Evolutionary conservation across 257 asterid species (phyloP), one percentile per base, ranked within the genome.

Genomic region (Rubia yunnanensis): DNA sequence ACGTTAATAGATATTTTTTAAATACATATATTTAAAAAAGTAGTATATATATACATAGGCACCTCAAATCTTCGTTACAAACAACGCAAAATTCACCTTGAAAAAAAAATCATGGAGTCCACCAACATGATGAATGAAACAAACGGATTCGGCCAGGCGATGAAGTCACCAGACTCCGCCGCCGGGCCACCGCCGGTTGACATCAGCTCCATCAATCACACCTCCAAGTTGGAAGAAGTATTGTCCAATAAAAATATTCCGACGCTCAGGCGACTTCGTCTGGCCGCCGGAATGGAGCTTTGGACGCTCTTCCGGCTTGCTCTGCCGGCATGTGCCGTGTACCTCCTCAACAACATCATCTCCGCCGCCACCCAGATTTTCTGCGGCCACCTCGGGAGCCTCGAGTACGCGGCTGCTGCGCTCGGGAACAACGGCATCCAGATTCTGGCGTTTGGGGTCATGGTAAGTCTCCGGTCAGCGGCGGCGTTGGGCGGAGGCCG

Each of bases 341-440:
- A 75, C 69, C 73, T 75, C 63, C 78, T 79, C 28, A 79, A 75
- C 67, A 75, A 66, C 61, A 49, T 76, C 8, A 69, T 64, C 18
- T 75, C 80, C 10, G 53, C 72, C 64, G 72, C 83, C 8, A 75
- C 83, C 1, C 83, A 72, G 64, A 66, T 79, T 17, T 78, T 72
- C 49, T 78, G 80, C 62, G 83, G 83, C 17, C 83, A 78, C 62
- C 80, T 78, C 2, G 80, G 83, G 2, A 78, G 72, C 57, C 68
- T 68, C 52, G 63, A 75, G 13, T 77, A 74, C 0, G 80, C 83
- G 17, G 83, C 80, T 20, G 63, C 78, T 28, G 73, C 80, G 10
- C 78, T 79, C 7, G 83, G 78, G n/a, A 79, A 79, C 58, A 74
- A 72, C 59, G 83, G 80, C 14, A 50, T 79, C 59, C 80, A 75